Evolutionary conservation across 352 stramenopile species (phyloP), one percentile per base, ranked within the genome.

Genomic region (Phytophthora sp.): DNA sequence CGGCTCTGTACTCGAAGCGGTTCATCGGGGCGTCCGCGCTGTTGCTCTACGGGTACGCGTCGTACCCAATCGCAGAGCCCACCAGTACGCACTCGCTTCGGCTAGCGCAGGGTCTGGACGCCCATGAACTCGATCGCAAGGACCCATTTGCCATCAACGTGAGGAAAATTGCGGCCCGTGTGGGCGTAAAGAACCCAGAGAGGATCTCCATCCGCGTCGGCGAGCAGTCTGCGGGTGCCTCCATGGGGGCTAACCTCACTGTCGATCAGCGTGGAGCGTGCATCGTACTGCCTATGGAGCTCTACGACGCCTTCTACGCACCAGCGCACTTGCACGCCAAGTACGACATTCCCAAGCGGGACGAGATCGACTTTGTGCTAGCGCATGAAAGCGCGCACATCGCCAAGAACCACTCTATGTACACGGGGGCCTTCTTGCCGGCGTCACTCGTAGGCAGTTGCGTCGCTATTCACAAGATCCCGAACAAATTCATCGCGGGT

Each of bases 321-420:
- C 80, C 77, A 1, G 29, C 53, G 0, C 79, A 82, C 36, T 35
- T 85, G 41, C 76, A 81, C 27, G 55, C 68, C 16, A 69, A 78
- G 46, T 86, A 86, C 58, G 73, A 82, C 57, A 84, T 90, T 41
- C 84, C 87, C 16, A 76, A 73, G 47, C 75, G 74, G 23, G 82
- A 93, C 49, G 87, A 95, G 64, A 85, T 93, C 45, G 77, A 95
- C 59, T 95, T 95, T 54, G 84, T 94, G 13, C 64, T 95, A 4
- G 87, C 87, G 6, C 87, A 94, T 50, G 87, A 95, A 54, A 89
- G 83, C 62, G 77, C 86, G 5, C 85, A 95, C 62, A 91, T 95
- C 35, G 85, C 85, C 35, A 86, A 87, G 50, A 95, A 93, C 69
- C 84, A 95, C 67, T 76, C 79, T 47, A 73, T 95, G 39, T 74